Evolutionary conservation across 371 early-diverging fungal genomes (phyloP).

Genomic region (Conidiobolus incongruus): DNA sequence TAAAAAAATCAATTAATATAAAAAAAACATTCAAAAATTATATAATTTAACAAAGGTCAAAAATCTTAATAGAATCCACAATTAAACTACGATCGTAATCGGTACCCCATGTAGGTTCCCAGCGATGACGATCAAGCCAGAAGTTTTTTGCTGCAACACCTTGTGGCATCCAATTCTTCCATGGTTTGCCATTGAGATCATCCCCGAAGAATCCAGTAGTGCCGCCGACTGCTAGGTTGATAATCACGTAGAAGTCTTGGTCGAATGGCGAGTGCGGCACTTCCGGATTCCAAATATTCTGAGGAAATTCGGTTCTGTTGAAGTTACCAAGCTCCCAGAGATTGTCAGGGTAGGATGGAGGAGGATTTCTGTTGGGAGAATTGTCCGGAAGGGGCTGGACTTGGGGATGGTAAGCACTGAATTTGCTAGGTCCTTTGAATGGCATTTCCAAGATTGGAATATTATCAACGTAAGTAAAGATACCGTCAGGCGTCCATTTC

Average conservation of each 20-base stretch:
- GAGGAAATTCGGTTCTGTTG: slow-evolving; percentile 10
- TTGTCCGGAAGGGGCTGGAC: too few relatives aligned
- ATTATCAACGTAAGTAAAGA: slow-evolving; percentile 32
- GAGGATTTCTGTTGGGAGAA: too few relatives aligned
- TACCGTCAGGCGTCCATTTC: slow-evolving; percentile 30
- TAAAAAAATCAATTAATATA: too few relatives aligned
- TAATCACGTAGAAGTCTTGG: slow-evolving; percentile 30
- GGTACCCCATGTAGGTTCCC: slow-evolving; percentile 27
- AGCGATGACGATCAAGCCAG: slow-evolving; percentile 17
- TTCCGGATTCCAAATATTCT: slow-evolving; percentile 26
- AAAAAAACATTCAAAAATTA: too few relatives aligned
- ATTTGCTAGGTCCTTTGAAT: too few relatives aligned
- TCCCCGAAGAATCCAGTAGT: slow-evolving; percentile 37
- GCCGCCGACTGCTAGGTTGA: slow-evolving; percentile 49
- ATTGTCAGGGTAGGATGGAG: background rate
- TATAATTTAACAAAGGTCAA: too few relatives aligned
- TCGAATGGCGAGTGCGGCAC: slow-evolving; percentile 30
- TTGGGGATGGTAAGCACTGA: too few relatives aligned
- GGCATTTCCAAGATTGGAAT: slow-evolving; percentile 3
- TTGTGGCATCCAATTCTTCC: slow-evolving; percentile 7
- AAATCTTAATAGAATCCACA: too few relatives aligned
- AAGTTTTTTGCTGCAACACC: slow-evolving; percentile 18
- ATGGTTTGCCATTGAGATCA: slow-evolving; percentile 10
- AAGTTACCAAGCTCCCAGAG: slow-evolving; percentile 21
- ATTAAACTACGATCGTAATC: too few relatives aligned